phyloP scores from a whole-genome alignment of 2,329 filamentous ascomycete genomes.

The Acrocalymma vagum region DNA sequence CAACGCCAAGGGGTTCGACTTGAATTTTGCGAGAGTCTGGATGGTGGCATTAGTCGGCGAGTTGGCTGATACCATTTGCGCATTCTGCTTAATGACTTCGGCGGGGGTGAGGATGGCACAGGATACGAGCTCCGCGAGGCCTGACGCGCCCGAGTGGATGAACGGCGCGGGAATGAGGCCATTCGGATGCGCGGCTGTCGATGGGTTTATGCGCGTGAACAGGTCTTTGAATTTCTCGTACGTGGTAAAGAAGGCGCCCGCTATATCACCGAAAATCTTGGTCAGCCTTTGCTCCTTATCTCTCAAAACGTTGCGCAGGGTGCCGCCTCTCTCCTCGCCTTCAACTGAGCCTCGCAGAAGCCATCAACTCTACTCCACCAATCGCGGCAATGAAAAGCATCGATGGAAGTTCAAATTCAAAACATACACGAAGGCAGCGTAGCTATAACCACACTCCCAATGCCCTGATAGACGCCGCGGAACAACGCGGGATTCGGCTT shows the following conservation, averaged over 20 bases:
- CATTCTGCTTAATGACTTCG: constrained; percentile 93
- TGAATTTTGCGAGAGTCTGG: constrained; percentile 65
- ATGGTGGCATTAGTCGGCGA: constrained; percentile 59
- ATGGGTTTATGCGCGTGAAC: constrained; percentile 62
- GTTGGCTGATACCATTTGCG: constrained; percentile 73
- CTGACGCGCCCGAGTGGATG: constrained; percentile 77
- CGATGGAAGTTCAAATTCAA: neutral
- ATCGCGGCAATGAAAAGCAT: too few relatives aligned
- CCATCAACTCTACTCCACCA: too few relatives aligned
- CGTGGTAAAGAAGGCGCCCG: constrained; percentile 88
- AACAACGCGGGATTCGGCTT: constrained; percentile 67
- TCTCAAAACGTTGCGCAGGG: too few relatives aligned
- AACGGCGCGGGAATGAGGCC: constrained; percentile 69
- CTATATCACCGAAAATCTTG: too few relatives aligned
- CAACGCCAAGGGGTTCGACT: constrained; percentile 61
- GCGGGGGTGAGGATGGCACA: constrained; percentile 88
- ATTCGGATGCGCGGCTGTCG: constrained; percentile 38
- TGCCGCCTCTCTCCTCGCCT: too few relatives aligned
- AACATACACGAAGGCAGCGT: constrained; percentile 81
- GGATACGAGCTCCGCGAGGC: constrained; percentile 80
- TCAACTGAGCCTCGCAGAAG: too few relatives aligned
- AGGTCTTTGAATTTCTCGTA: constrained; percentile 80
- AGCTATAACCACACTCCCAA: constrained; percentile 84
- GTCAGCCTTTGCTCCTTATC: too few relatives aligned
- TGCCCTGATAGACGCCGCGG: constrained; percentile 83